Evolutionary conservation across 2,329 filamentous ascomycete genomes (phyloP).

Genomic region (Orbilia javanica): DNA sequence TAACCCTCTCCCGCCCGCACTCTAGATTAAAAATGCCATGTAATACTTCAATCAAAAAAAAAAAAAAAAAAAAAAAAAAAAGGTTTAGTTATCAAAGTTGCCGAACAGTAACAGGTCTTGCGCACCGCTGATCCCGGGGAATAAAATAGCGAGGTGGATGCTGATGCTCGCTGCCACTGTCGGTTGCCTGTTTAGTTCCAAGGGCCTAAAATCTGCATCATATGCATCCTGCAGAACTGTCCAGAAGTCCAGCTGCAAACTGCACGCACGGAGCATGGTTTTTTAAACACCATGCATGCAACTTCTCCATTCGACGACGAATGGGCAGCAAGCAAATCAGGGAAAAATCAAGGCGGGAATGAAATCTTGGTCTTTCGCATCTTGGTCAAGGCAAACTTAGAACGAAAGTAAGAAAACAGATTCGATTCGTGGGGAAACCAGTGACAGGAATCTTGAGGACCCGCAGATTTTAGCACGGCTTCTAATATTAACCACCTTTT

Average conservation of each 20-base stretch:
- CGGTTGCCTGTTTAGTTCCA: conserved; percentile 25
- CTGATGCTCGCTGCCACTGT: not conserved
- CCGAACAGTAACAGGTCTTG: conserved; percentile 13
- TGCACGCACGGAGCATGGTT: conserved; percentile 9
- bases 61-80: too few relatives aligned
- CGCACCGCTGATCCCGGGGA: conserved; percentile 43
- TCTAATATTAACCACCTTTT: not conserved
- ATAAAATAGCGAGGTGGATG: conserved; percentile 26
- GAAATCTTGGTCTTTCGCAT: conserved; percentile 15
- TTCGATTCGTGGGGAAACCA: conserved; percentile 7
- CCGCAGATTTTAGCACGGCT: conserved; percentile 14
- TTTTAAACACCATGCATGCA: conserved; percentile 25
- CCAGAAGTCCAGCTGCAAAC: conserved; percentile 12
- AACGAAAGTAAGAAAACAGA: not conserved
- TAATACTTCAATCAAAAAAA: conserved; percentile 1
- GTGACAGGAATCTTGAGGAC: conserved; percentile 6
- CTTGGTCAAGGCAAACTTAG: not conserved
- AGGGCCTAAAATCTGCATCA: conserved; percentile 24
- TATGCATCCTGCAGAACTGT: conserved; percentile 21
- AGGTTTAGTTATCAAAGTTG: not conserved
- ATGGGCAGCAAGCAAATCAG: conserved; percentile 13
- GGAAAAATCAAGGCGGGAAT: conserved; percentile 9
- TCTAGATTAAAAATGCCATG: conserved; percentile 15
- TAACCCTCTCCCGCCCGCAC: conserved; percentile 2
- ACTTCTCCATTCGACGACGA: conserved; percentile 7